Percentiles rank a stretch among this genome's conserved stretches.
phyloP scores from a whole-genome alignment of 2,329 filamentous ascomycete genomes.

The Talaromyces sp. region DNA sequence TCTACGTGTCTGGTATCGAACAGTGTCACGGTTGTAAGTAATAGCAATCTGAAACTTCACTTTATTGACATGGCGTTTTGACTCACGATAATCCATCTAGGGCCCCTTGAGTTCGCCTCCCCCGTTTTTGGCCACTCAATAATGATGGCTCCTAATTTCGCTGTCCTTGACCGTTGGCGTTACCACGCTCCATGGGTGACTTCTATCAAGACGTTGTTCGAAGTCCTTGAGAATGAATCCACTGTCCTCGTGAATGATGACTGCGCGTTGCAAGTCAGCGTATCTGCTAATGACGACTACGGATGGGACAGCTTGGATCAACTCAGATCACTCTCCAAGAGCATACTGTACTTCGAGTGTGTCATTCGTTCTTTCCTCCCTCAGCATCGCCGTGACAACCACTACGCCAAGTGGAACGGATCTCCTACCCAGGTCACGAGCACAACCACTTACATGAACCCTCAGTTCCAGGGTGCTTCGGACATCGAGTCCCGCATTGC shows the following conservation, averaged over 20 bases:
- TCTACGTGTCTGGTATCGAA: background rate
- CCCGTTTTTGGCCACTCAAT: background rate
- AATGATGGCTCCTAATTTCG: background rate
- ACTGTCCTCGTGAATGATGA: background rate
- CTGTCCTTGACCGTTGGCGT: background rate
- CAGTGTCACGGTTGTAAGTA: slow-evolving; percentile 19
- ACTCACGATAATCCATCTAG: background rate
- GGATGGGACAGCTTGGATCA: slow-evolving; percentile 6
- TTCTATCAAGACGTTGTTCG: background rate
- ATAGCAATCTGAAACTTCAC: background rate
- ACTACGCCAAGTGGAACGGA: slow-evolving; percentile 10
- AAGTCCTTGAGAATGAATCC: background rate
- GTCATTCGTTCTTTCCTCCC: slow-evolving; percentile 3
- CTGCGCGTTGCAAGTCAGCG: background rate
- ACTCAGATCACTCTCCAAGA: background rate
- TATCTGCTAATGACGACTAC: background rate
- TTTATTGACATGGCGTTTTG: background rate
- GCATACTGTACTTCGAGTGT: background rate
- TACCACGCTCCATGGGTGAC: background rate
- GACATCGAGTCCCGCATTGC: background rate
- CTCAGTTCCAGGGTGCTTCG: background rate
- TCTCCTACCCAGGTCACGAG: background rate
- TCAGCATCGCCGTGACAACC: background rate
- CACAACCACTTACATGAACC: background rate
- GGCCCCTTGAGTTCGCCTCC: slow-evolving; percentile 4